Base-by-base conservation (phyloP, 208 protist genomes). In the Spongospora subterranea region DNA sequence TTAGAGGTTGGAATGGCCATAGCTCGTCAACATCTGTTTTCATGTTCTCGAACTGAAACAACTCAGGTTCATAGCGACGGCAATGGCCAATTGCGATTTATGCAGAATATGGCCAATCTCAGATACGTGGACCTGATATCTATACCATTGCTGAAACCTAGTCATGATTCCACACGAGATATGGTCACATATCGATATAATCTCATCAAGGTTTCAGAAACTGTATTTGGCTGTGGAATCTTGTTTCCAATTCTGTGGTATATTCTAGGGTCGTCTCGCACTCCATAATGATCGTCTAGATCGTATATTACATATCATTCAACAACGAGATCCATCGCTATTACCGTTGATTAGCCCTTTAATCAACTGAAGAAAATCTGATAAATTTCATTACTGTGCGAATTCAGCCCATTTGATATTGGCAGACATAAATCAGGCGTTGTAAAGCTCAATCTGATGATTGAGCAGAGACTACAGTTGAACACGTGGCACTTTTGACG, bases 101-200 rank as follows among this genome's bases (percentile, higher is more conserved):
- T 82, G n/a, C 71, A 82, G n/a, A 82, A 82, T 43, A 43, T 82
- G 35, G 71, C 71, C 17, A 82, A 82, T 43, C n/a, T 82, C 6
- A 35, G 71, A 35, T 82, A 39, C 71, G n/a, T 43, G 6, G 71
- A 82, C 17, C n/a, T 82, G 35, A 43, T 82, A n/a, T 82, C 71
- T 6, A 6, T 82, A 43, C 6, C 71, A 20, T 45, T 82, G 71
- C 6, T 20, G 13, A 6, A 6, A n/a, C 17, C 40, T 6, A 20
- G 17, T 20, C 17, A 82, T 20, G 71, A n/a, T 20, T 35, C 6
- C n/a, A 13, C 35, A 20, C 71, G 71, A 20, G 71, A 82, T 43
- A 13, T 82, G 35, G n/a, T 82, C 6, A 82, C 71, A 35, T 82
- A 82, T 43, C 50, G 50, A 60, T 60, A 60, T 60, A 60, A 60